Evolutionary conservation across 2,329 filamentous ascomycete genomes (phyloP).

Genomic region (Coniochaeta pulveracea): DNA sequence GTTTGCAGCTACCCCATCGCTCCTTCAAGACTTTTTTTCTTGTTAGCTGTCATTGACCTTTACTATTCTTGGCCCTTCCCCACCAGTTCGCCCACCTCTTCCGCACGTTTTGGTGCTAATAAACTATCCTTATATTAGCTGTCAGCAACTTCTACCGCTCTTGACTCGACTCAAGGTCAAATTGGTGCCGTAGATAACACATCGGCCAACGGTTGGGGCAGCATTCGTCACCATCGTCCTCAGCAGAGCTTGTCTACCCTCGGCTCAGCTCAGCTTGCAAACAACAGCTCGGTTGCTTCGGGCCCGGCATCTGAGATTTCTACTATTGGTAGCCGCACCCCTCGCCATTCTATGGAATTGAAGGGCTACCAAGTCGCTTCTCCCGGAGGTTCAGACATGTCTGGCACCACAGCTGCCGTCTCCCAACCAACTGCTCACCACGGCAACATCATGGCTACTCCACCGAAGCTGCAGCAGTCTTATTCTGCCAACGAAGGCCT

Average conservation of each 20-base stretch:
- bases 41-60: too few species aligned
- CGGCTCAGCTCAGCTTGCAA: constrained; percentile 23
- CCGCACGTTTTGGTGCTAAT: too few species aligned
- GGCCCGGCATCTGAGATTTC: constrained; percentile 28
- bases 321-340: constrained; percentile 35
- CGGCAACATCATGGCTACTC: constrained; percentile 44
- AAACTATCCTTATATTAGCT: constrained; percentile 36
- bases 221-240: constrained; percentile 57
- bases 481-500: constrained; percentile 86
- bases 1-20: too few species aligned
- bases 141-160: constrained; percentile 68
- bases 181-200: constrained; percentile 43
- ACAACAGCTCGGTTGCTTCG: constrained; percentile 24
- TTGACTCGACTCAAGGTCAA: constrained; percentile 66
- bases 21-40: too few species aligned
- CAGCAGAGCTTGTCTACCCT: constrained; percentile 46
- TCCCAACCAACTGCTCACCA: constrained; percentile 37
- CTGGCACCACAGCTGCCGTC: constrained; percentile 14
- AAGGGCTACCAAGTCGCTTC: constrained; percentile 21
- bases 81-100: too few species aligned
- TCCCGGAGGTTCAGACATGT: constrained; percentile 13
- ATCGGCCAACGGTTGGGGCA: constrained; percentile 43
- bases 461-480: constrained; percentile 72
- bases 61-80: too few species aligned
- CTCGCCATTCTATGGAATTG: constrained; percentile 49